Base-by-base conservation (phyloP, 352 stramenopile species). In the Hyaloperonospora brassicae region DNA sequence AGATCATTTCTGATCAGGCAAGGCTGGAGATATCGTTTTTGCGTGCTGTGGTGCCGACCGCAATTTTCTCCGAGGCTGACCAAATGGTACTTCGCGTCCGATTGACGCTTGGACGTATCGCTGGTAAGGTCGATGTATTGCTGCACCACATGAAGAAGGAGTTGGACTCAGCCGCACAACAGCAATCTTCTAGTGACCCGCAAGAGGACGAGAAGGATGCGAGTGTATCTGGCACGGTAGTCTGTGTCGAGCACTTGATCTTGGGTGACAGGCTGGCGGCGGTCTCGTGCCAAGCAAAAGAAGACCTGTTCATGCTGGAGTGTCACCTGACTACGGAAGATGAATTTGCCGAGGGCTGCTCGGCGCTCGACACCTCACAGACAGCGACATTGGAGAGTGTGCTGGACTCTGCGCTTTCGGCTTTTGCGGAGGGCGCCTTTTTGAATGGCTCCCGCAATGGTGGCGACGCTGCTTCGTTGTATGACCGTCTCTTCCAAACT, bases 281-380 rank as follows among this genome's bases (percentile, higher is more conserved):
- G 5, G 56, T 90, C 21, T 73, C 75, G 3, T 87, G 70, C 23
- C 70, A 84, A 61, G 73, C 76, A 8, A 78, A 81, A 50, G 77
- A 87, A 47, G 77, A 90, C 48, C 48, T 85, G 6, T 90, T 87
- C 50, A 72, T 87, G 55, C 66, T 90, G 4, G 79, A 90, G 40
- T 87, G 76, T 40, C 72, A 87, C 49, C 47, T 86, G 36, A 87
- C 77, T 24, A 90, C 77, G 0, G 62, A 83, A 36, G 75, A 90
- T 7, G 74, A 87, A 45, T 87, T 75, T 60, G 57, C 54, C 8
- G 45, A 79, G 13, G 61, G 62, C 4, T 73, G 69, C 27, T 54
- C 61, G 13, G 68, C 68, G 13, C 61, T 89, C 0, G 76, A 89
- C 35, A 70, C 62, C 1, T 67, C 60, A 14, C 64, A 73, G 22